A percentile compares a stretch with the other conserved stretches of the same genome.
Conservation (phyloP, 2,329 filamentous ascomycete species). For the Hypoxylon sp. region DNA sequence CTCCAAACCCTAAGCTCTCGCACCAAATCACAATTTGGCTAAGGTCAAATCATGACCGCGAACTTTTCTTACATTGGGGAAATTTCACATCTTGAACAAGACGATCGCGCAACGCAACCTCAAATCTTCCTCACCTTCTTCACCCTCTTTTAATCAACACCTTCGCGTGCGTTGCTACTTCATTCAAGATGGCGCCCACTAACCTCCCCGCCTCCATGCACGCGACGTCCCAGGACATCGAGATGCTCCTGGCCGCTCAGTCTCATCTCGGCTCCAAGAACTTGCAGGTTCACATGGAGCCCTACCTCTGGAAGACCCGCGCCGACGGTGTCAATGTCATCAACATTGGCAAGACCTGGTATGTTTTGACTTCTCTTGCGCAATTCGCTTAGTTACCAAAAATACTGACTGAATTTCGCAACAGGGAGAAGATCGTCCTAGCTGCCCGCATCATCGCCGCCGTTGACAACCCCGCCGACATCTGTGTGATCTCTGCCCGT, state of each 20-base stretch:
- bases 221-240: conserved; percentile 97
- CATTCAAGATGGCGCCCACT: conserved; percentile 89
- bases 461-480: conserved; percentile 99
- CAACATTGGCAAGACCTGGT: conserved; percentile 99
- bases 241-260: conserved; percentile 98
- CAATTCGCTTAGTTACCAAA: conserved; percentile 9
- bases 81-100: conserved; percentile 48
- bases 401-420: conserved; percentile 46
- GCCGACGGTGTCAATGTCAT: conserved; percentile 98
- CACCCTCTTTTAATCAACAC: conserved; percentile 54
- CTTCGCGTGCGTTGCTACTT: conserved; percentile 9
- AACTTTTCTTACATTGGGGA: conserved; percentile 58
- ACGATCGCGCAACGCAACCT: conserved; percentile 51
- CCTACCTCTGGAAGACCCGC: conserved; percentile 99
- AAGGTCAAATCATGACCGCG: conserved; percentile 52
- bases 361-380: conserved; percentile 58
- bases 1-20: conserved; percentile 43
- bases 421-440: conserved; percentile 99
- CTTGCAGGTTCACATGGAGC: conserved; percentile 99
- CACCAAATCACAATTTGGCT: conserved; percentile 43
- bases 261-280: conserved; percentile 99
- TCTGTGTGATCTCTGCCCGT: conserved; percentile 99
- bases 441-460: conserved; percentile 98
- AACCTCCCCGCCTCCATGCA: conserved; percentile 97
- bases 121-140: conserved; percentile 40